These are phyloP conservation scores for Bipolaris victoriae DNA, from an alignment of 2,329 filamentous ascomycete species.

Conservation along the genomic window DNA sequence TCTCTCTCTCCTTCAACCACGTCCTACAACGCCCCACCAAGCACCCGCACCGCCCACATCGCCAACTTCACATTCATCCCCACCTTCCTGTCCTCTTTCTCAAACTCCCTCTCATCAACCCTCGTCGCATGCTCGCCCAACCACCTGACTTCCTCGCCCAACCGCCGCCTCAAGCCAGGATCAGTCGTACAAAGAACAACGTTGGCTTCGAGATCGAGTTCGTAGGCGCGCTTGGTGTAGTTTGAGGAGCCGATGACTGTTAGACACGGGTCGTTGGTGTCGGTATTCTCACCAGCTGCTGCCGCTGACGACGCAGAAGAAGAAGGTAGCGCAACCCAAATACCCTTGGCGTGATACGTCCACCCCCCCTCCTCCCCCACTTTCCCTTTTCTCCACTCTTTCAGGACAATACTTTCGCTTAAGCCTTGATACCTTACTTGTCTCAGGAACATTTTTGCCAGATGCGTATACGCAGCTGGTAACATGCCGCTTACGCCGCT, in stretches of 20 bases:
- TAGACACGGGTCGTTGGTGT: slow-evolving; percentile 68
- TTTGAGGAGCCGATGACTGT: slow-evolving; percentile 91
- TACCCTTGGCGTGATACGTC: slow-evolving; percentile 97
- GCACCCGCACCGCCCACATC: slow-evolving; percentile 89
- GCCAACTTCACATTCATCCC: slow-evolving; percentile 82
- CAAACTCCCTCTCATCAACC: slow-evolving; percentile 78
- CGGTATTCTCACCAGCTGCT: neutral
- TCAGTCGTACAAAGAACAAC: slow-evolving; percentile 84
- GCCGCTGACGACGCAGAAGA: slow-evolving; percentile 49
- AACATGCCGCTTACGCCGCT: slow-evolving; percentile 88
- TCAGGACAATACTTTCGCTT: slow-evolving; percentile 69
- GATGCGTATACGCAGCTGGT: slow-evolving; percentile 88
- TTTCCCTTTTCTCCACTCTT: slow-evolving; percentile 86
- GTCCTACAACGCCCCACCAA: slow-evolving; percentile 80
- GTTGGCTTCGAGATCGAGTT: slow-evolving; percentile 88
- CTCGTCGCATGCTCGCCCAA: slow-evolving; percentile 74
- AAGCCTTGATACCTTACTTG: slow-evolving; percentile 61
- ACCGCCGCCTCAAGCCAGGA: slow-evolving; percentile 68
- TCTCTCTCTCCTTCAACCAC: no score
- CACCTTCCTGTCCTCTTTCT: slow-evolving; percentile 80
- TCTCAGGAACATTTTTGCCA: slow-evolving; percentile 80
- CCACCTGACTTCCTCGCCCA: slow-evolving; percentile 82
- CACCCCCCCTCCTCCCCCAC: slow-evolving; percentile 83
- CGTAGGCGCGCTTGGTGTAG: slow-evolving; percentile 93
- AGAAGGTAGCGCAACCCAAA: slow-evolving; percentile 69